phyloP scores from a whole-genome alignment of 2,329 filamentous ascomycete genomes.

The Nemania sp. region DNA sequence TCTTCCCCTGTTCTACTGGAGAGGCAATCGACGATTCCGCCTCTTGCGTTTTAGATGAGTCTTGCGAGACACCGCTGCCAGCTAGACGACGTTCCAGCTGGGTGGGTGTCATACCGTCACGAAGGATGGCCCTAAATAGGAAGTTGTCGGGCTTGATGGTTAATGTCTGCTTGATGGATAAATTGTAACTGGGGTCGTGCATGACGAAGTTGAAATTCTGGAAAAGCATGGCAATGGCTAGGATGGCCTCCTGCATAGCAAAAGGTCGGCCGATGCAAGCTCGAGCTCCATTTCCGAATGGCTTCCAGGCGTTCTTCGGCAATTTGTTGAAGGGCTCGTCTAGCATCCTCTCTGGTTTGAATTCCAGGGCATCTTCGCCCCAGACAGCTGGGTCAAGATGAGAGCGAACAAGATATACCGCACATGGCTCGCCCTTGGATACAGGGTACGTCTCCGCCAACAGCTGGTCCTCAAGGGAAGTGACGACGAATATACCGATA shows the following conservation, averaged over 20 bases:
- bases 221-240: constrained; percentile 61
- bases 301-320: constrained; percentile 68
- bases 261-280: constrained; percentile 75
- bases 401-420: constrained; percentile 54
- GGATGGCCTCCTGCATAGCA: constrained; percentile 72
- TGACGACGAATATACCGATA: constrained; percentile 61
- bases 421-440: constrained; percentile 54
- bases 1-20: constrained; percentile 42
- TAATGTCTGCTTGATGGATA: constrained; percentile 52
- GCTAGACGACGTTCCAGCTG: constrained; percentile 53
- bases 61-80: constrained; percentile 34
- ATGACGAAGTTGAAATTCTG: constrained; percentile 66
- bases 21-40: constrained; percentile 15
- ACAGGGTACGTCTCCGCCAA: constrained; percentile 66
- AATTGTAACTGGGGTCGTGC: constrained; percentile 57
- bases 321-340: constrained; percentile 70
- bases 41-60: constrained; percentile 15
- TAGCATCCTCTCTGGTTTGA: constrained; percentile 73
- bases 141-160: constrained; percentile 59
- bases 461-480: constrained; percentile 57
- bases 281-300: constrained; percentile 73
- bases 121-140: constrained; percentile 54
- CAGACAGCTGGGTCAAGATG: constrained; percentile 68
- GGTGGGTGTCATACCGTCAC: constrained; percentile 50
- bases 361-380: constrained; percentile 67